Base-by-base conservation (phyloP, 2,329 filamentous ascomycete species). In the Exophiala alcalophila region DNA sequence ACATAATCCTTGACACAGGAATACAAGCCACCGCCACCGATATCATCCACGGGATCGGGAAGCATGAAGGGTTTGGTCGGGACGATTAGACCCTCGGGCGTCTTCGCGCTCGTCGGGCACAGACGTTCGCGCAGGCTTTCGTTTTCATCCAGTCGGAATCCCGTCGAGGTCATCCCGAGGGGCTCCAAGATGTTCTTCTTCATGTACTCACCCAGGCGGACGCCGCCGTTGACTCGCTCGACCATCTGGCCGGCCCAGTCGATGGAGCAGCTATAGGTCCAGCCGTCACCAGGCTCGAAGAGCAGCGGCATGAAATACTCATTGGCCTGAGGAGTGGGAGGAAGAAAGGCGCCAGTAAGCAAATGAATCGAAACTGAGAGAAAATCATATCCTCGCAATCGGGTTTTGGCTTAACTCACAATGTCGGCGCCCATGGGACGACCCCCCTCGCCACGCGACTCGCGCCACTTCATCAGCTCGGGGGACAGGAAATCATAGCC, bases 231-330 rank as follows among this genome's bases (percentile, higher is more conserved):
- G 0, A 73, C 54, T 0, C 66, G 61, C 51, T 78, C 74, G 1
- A 79, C 63, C 38, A 52, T 52, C 40, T 46, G 41, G 8, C 76
- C 75, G 0, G 68, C 71, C 74, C 73, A 79, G 59, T 80, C 76
- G 1, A 73, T 55, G 1, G 68, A 64, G 1, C 65, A 51, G 0
- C 72, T 68, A 47, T 79, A 79, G 49, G 65, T 62, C 74, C 74
- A 80, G 3, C 63, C 58, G 0, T 61, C 57, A 0, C 75, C 76
- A 0, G 76, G 77, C 41, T 80, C 46, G n/a, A 37, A 49, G 9
- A 47, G 23, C 5, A 52, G 43, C n/a, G 46, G 46, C 20, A 40
- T 21, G 6, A 33, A 16, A 11, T 39, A 33, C 12, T 28, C 15
- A 38, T 23, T 26, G 7, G 36, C 21, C 34, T 44, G 19, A 11